A percentile compares a stretch with the other conserved stretches of the same genome.
phyloP scores from a whole-genome alignment of 805 yeast species.

The Saccharomycopsis fibuligera region DNA sequence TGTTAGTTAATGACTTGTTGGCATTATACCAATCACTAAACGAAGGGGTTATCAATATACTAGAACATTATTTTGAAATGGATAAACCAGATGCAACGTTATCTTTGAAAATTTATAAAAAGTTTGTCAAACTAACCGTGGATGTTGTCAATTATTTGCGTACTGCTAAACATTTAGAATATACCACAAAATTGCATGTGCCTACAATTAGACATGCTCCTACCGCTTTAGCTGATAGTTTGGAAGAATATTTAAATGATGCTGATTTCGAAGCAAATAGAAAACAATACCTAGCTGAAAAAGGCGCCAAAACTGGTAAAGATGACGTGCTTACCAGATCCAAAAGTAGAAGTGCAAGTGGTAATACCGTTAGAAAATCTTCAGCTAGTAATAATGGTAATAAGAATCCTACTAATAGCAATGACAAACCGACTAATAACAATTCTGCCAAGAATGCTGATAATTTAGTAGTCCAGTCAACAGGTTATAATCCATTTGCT shows the following conservation, averaged over 20 bases:
- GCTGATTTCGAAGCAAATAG: slow-evolving; percentile 78
- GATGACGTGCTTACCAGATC: background rate
- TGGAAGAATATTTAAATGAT: slow-evolving; percentile 85
- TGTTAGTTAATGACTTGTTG: slow-evolving; percentile 84
- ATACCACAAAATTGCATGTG: slow-evolving; percentile 80
- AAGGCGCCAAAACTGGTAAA: slow-evolving; percentile 29
- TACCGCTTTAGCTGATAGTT: slow-evolving; percentile 77
- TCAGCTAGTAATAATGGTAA: no score
- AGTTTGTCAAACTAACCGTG: slow-evolving; percentile 78
- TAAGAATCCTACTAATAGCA: background rate
- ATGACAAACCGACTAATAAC: background rate
- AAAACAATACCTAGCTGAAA: slow-evolving; percentile 69
- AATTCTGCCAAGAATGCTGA: background rate
- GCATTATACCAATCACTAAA: slow-evolving; percentile 83
- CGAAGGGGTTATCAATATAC: slow-evolving; percentile 90
- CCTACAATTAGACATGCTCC: slow-evolving; percentile 98
- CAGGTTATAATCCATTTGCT: slow-evolving; percentile 29
- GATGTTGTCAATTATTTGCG: slow-evolving; percentile 83
- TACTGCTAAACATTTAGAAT: slow-evolving; percentile 82
- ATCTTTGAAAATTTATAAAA: slow-evolving; percentile 76
- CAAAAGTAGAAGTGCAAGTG: background rate
- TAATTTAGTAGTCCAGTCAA: slow-evolving; percentile 20
- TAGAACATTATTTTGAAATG: slow-evolving; percentile 94
- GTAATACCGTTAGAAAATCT: no score
- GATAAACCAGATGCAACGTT: slow-evolving; percentile 79